Evolutionary conservation across 495 filamentous ascomycete species (phyloP), one percentile per base, ranked within the genome.

Genomic region (Penicillium soppii): DNA sequence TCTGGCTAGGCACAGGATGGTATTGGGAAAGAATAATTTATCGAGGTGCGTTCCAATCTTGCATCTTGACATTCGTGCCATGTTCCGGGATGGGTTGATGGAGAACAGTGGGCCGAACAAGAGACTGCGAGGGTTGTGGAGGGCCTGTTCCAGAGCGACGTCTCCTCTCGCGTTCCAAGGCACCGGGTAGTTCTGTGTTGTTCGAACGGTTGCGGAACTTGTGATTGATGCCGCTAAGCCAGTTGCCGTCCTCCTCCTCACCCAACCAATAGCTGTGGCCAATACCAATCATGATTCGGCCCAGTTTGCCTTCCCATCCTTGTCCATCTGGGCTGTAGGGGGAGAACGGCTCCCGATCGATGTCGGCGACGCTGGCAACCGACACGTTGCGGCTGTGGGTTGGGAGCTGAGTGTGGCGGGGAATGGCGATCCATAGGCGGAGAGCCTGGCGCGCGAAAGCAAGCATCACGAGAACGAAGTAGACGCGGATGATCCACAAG

Each of bases 231-330:
- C 73, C 75, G 41, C 72, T 67, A 53, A 82, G 75, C 87, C 87
- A 90, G 56, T 80, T 81, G 20, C 77, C 63, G 46, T 75, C 69
- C 23, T 75, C 67, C 44, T 71, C 60, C 45, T 77, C 74, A 43
- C 82, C 89, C 7, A 92, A 66, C 91, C 91, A 96, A 65, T 92
- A 96, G 44, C 73, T 73, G 53, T 73, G 78, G 16, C 85, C 86
- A 16, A 91, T 65, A 4, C 74, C 68, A 15, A 95, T 77, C 88
- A 96, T 86, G 2, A 73, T 53, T 25, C 91, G 72, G 3, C 90
- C 91, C 20, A 91, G 55, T 64, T 78, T 81, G 17, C 91, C 91
- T 62, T 80, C 72, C 86, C 86, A 90, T 0, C 91, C 91, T 44
- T 84, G 77, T 13, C 90, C 89, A 36, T 87, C 81, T 12, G 83